These are phyloP conservation scores for Aspergillus kassunensis DNA, from an alignment of 495 filamentous ascomycete species.

Conservation along the genomic window DNA sequence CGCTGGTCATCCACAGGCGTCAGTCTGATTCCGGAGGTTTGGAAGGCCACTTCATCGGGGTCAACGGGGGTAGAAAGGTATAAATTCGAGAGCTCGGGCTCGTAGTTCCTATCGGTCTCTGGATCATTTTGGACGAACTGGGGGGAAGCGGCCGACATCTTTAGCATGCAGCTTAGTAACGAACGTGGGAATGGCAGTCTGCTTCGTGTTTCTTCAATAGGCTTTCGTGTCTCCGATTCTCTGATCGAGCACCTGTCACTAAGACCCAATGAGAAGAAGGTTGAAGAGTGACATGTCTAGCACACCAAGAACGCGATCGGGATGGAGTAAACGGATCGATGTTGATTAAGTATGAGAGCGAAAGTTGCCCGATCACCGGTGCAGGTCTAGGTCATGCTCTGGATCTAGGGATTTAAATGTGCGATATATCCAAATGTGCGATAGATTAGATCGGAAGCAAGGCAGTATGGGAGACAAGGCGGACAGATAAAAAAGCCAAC, in stretches of 20 bases:
- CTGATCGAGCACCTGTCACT: not conserved
- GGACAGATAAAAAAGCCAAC: not conserved
- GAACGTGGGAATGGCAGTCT: not conserved
- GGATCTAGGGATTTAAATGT: not conserved
- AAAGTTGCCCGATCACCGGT: not conserved
- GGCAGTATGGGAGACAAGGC: constrained; percentile 3
- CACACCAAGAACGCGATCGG: not conserved
- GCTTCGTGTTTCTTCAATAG: not conserved
- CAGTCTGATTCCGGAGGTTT: constrained; percentile 32
- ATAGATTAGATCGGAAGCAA: not conserved
- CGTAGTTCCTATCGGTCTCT: constrained; percentile 13
- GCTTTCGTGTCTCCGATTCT: not conserved
- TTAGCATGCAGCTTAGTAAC: not conserved
- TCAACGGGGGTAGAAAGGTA: constrained; percentile 40
- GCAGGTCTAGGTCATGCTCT: not conserved
- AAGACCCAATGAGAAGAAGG: constrained; percentile 1
- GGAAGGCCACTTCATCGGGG: constrained; percentile 37
- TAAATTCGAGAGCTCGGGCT: constrained; percentile 23
- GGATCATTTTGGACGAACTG: constrained; percentile 23
- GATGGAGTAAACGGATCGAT: not conserved
- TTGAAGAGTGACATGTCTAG: constrained; percentile 12
- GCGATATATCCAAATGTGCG: not conserved
- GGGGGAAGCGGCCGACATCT: constrained; percentile 28
- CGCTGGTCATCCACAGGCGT: constrained; percentile 25
- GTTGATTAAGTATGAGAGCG: not conserved